Base-by-base conservation (phyloP, 441 rosid genomes). In the Viola pubescens region DNA sequence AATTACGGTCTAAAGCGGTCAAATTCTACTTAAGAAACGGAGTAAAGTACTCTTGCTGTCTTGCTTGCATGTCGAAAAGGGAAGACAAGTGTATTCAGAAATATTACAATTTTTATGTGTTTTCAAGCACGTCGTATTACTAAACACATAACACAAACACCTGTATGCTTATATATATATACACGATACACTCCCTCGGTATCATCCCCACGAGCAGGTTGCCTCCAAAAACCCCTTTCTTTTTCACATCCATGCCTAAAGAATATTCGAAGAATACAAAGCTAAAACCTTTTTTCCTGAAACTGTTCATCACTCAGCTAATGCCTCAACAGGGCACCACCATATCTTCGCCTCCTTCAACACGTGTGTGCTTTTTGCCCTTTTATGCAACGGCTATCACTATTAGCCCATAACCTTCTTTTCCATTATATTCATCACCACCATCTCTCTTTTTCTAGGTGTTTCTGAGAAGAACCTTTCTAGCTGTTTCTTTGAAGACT, bases 271-370 rank as follows among this genome's bases (percentile, higher is more conserved):
- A 54, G 37, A 6, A 58, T 34, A 53, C 42, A 58, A 38, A 16
- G 16, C 52, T 48, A 45, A 45, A 58, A 58, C 26, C 16, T 58
- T 11, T 44, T 63, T 46, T 12, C 51, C 10, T 56, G 54, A 26
- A 26, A 26, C 34, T 53, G 8, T 8, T 56, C 39, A 2, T 54
- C 51, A 46, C 49, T 12, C 56, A 11, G 68, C 61, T 55, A 54
- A 12, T 42, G 58, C 54, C 2, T 38, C 48, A 26, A 26, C 49
- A 46, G 49, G 9, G 4, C 42, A 54, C 62, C 42, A 41, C 64
- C 72, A 60, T 54, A 13, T 60, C 72, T 55, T 50, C 11, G 49
- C 11, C 68, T 49, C 61, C 70, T 48, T 63, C 64, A 58, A 50
- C 66, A 54, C 70, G 69, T 63, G 73, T 56, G 60, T 26, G 3